Base-by-base conservation (phyloP, 805 yeast species). In the Yamadazyma insecticola region DNA sequence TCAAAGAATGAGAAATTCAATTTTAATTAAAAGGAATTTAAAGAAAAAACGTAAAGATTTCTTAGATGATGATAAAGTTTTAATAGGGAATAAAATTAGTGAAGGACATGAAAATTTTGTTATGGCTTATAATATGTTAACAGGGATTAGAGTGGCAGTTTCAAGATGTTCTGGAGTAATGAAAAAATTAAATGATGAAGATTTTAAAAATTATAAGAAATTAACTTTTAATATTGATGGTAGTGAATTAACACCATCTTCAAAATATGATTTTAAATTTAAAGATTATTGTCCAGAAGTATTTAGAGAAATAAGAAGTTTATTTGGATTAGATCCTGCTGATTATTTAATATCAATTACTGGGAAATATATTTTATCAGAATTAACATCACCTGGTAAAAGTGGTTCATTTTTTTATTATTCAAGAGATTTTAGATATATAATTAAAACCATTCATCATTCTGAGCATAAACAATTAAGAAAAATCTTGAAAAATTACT, bases 251-350 rank as follows among this genome's bases (percentile, higher is more conserved):
- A 87, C 95, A 0, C 97, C 97, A 0, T 86, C 96, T 0, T 83
- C 97, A 0, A 87, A 84, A 54, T 89, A 89, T 59, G 96, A 89
- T 44, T 92, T 92, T 68, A 90, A 90, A 56, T 92, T 92, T 58
- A 92, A 92, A 60, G 99, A 92, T 55, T 92, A 92, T 59, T 74
- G 88, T 13, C 99, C 99, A 0, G 86, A 81, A 55, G 97, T 92
- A 4, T 92, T 92, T 55, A 67, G 97, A 25, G 95, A 86, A 44
- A 61, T 92, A 33, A 67, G 98, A 32, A 63, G 74, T 5, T 50
- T 76, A 24, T 92, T 94, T 62, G 88, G 89, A 10, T 69, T 92
- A 17, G 97, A 92, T 50, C 96, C 96, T 3, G 97, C 96, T 1
- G 98, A 94, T 55, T 92, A 94, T 55, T 67, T 92, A 33, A 79